phyloP scores from a whole-genome alignment of 345 rosid species.

The Bruguiera parviflora region DNA sequence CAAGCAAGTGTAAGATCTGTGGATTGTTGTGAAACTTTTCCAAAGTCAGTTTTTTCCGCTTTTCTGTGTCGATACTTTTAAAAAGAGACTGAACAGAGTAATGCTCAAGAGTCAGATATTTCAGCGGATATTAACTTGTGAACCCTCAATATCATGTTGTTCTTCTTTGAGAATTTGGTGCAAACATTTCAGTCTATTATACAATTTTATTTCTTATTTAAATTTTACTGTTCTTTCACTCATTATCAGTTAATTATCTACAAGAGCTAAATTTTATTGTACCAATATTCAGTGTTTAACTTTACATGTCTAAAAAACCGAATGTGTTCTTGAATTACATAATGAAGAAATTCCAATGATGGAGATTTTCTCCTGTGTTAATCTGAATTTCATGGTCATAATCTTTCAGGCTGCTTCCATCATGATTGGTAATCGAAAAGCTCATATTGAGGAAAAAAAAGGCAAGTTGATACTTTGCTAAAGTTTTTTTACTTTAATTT shows the following conservation, averaged over 20 bases:
- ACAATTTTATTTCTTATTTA: not conserved
- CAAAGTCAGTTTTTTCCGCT: not conserved
- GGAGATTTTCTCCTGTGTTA: not conserved
- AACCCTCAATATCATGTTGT: no score
- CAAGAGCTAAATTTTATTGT: not conserved
- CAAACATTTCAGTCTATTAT: not conserved
- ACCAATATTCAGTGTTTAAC: not conserved
- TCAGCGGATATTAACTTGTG: no score
- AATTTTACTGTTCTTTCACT: not conserved
- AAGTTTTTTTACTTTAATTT: not conserved
- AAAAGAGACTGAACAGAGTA: no score
- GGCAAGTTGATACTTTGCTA: conserved; percentile 33
- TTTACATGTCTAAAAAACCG: no score
- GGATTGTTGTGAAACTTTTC: not conserved
- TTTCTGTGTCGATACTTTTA: no score
- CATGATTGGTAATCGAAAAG: conserved; percentile 53
- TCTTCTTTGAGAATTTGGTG: not conserved
- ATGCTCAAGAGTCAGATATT: no score
- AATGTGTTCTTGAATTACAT: not conserved
- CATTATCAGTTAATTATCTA: not conserved
- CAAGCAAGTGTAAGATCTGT: not conserved
- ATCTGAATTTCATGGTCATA: not conserved
- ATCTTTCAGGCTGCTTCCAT: conserved; percentile 46
- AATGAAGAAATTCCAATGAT: not conserved
- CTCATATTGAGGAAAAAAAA: conserved; percentile 73